These are phyloP conservation scores for Tetradesmus lagerheimii DNA, from an alignment of 139 green algal species.

Conservation along the genomic window DNA sequence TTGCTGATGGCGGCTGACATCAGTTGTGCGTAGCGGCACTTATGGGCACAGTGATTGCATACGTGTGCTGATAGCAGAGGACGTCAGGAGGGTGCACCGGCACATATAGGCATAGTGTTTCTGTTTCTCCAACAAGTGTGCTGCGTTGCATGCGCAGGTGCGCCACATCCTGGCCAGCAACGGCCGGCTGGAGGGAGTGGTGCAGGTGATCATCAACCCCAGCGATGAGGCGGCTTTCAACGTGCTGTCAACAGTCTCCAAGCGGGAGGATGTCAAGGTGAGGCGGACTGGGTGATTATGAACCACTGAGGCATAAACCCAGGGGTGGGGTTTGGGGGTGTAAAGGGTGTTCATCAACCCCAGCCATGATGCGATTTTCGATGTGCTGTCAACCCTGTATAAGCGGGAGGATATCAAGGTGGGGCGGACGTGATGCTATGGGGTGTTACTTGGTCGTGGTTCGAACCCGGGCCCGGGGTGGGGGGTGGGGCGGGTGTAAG, in stretches of 20 bases:
- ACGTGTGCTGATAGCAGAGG: too few relatives aligned
- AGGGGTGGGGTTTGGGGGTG: background rate
- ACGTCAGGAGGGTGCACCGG: too few relatives aligned
- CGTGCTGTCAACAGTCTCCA: constrained; percentile 77
- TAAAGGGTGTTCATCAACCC: constrained; percentile 81
- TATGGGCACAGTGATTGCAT: background rate
- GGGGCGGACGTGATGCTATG: too few relatives aligned
- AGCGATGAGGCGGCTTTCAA: constrained; percentile 89
- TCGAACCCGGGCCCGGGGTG: too few relatives aligned
- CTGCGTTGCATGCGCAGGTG: background rate
- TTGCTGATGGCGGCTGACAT: background rate
- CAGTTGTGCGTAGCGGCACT: constrained; percentile 24
- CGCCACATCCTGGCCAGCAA: constrained; percentile 19
- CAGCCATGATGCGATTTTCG: constrained; percentile 85
- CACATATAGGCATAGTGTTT: too few relatives aligned
- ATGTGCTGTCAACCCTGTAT: constrained; percentile 79
- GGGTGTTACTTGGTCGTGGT: too few relatives aligned
- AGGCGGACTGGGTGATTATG: background rate
- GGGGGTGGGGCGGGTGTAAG: too few relatives aligned
- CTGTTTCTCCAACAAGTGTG: too few relatives aligned
- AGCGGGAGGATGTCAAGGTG: constrained; percentile 65
- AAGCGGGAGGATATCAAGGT: constrained; percentile 70
- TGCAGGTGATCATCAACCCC: constrained; percentile 83
- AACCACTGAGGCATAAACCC: too few relatives aligned
- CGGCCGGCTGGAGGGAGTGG: background rate